A percentile compares a stretch with the other conserved stretches of the same genome.
Conservation (phyloP, 257 asterid species). For the Leptodermis oblonga region DNA sequence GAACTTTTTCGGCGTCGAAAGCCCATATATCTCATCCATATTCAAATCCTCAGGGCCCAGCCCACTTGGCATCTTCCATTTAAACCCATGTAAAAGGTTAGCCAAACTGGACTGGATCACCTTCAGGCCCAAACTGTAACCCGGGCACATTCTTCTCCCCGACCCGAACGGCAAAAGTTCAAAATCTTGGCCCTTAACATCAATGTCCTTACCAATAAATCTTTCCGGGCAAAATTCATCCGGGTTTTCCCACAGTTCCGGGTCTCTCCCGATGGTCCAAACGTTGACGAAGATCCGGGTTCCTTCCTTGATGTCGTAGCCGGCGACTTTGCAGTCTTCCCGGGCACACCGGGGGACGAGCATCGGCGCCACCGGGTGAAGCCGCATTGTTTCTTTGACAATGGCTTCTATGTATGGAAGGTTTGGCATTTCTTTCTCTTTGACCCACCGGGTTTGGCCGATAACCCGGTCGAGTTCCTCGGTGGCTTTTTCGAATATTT, state of each 20-base stretch:
- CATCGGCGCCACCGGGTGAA: slow-evolving; percentile 61
- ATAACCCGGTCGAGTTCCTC: slow-evolving; percentile 70
- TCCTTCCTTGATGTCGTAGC: slow-evolving; percentile 34
- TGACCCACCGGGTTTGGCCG: slow-evolving; percentile 48
- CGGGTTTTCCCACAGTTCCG: slow-evolving; percentile 37
- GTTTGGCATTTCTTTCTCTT: slow-evolving; percentile 29
- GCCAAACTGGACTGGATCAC: slow-evolving; percentile 37
- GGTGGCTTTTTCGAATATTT: slow-evolving; percentile 46
- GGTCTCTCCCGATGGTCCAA: slow-evolving; percentile 39
- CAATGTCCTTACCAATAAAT: slow-evolving; percentile 28
- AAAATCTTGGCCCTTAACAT: slow-evolving; percentile 34
- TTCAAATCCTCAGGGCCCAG: slow-evolving; percentile 27
- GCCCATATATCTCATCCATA: slow-evolving; percentile 45
- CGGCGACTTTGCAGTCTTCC: slow-evolving; percentile 54
- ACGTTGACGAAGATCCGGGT: slow-evolving; percentile 30
- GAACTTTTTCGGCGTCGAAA: slow-evolving; percentile 35
- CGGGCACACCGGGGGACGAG: slow-evolving; percentile 52
- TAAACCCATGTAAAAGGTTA: slow-evolving; percentile 42
- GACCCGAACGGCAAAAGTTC: slow-evolving; percentile 41
- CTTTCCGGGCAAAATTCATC: slow-evolving; percentile 36
- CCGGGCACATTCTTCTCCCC: slow-evolving; percentile 51
- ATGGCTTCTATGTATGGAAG: slow-evolving; percentile 37
- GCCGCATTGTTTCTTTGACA: slow-evolving; percentile 42
- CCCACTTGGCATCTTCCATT: slow-evolving; percentile 28
- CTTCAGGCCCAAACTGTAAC: slow-evolving; percentile 36